Conservation (phyloP, 2,329 filamentous ascomycete species). For the Hypoxylon sp. region DNA sequence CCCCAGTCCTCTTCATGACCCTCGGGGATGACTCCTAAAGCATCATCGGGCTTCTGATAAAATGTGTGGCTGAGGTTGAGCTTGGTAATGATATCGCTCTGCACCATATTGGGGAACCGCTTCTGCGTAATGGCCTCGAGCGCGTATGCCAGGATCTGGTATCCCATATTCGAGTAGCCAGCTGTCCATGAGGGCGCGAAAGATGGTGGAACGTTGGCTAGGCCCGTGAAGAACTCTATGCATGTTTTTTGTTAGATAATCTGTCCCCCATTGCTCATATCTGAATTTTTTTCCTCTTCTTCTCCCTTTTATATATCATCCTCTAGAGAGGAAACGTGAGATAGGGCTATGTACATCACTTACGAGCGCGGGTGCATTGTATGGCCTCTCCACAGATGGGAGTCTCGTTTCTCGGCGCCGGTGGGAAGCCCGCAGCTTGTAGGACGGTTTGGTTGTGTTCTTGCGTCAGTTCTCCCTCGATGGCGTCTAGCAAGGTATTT, state of each 20-base stretch:
- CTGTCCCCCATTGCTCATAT: neutral
- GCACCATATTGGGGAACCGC: slow-evolving; percentile 46
- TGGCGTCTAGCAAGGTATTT: slow-evolving; percentile 40
- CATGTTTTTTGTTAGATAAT: slow-evolving; percentile 3
- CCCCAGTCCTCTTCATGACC: slow-evolving; percentile 52
- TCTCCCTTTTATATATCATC: neutral
- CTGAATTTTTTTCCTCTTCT: neutral
- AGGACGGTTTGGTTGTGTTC: slow-evolving; percentile 50
- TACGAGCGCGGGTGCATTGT: slow-evolving; percentile 48
- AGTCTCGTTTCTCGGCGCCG: slow-evolving; percentile 41
- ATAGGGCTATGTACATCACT: slow-evolving; percentile 20
- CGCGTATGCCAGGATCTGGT: slow-evolving; percentile 52
- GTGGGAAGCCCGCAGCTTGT: slow-evolving; percentile 47
- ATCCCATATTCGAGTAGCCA: slow-evolving; percentile 51
- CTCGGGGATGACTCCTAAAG: slow-evolving; percentile 47
- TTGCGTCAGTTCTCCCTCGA: slow-evolving; percentile 52
- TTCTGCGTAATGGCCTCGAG: slow-evolving; percentile 49
- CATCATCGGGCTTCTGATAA: slow-evolving; percentile 45
- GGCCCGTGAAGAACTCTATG: slow-evolving; percentile 48
- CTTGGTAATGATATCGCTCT: slow-evolving; percentile 45
- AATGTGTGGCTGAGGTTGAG: slow-evolving; percentile 47
- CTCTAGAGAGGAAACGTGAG: neutral
- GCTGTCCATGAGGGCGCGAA: slow-evolving; percentile 48
- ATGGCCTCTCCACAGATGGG: slow-evolving; percentile 48
- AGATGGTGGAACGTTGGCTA: slow-evolving; percentile 48